Evolutionary conservation across 176 grass and related monocot genomes (phyloP).

Genomic region (Panicum miliaceum): DNA sequence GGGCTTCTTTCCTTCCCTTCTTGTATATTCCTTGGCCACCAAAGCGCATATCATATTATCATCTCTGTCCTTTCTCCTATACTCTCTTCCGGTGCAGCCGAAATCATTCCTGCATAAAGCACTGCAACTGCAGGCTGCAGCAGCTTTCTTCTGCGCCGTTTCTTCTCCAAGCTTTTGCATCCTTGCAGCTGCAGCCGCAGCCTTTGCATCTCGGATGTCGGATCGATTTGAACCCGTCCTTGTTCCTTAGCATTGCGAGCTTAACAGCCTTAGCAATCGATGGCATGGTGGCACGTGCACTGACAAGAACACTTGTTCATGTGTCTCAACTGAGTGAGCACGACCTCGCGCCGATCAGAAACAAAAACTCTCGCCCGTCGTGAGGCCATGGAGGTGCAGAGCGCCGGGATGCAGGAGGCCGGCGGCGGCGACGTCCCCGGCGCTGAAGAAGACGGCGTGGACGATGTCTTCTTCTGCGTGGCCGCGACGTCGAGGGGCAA

Average conservation of each 20-base stretch:
- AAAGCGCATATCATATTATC: constrained; percentile 45
- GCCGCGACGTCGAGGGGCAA: constrained; percentile 42
- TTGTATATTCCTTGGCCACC: constrained; percentile 47
- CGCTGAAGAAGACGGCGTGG: background rate
- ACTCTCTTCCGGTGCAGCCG: constrained; percentile 25
- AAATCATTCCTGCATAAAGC: constrained; percentile 42
- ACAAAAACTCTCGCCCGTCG: background rate
- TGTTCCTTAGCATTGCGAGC: background rate
- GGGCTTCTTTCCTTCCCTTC: constrained; percentile 45
- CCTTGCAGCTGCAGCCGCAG: background rate
- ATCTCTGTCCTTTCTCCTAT: background rate
- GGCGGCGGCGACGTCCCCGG: background rate
- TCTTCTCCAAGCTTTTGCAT: constrained; percentile 17
- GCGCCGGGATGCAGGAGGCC: background rate
- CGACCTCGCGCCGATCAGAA: constrained; percentile 26
- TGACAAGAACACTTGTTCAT: background rate
- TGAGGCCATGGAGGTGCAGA: constrained; percentile 16
- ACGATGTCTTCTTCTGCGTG: constrained; percentile 56
- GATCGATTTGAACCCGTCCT: constrained; percentile 21
- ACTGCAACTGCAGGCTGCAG: background rate
- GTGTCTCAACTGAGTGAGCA: background rate
- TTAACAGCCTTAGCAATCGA: background rate
- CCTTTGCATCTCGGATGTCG: constrained; percentile 27
- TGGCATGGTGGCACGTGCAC: constrained; percentile 9
- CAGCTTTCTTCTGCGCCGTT: constrained; percentile 43